A percentile compares a stretch with the other conserved stretches of the same genome.
These are phyloP conservation scores for Pichia californica DNA, from an alignment of 805 yeast genomes.

Conservation along the genomic window DNA sequence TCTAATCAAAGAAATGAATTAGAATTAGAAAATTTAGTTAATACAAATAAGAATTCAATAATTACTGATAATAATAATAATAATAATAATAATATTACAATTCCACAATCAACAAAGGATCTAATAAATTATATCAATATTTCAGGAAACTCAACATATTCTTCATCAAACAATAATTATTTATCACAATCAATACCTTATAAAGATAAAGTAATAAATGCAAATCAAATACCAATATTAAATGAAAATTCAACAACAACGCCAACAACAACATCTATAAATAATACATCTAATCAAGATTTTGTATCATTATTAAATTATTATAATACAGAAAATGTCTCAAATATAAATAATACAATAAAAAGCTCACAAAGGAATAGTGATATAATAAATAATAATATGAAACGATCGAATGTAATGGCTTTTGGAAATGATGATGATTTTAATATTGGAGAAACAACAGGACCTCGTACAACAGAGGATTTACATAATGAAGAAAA, in stretches of 20 bases:
- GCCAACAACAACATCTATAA: too few relatives aligned
- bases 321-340: conserved; percentile 2
- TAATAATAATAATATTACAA: not conserved
- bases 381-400: too few relatives aligned
- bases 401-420: not conserved
- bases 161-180: not conserved
- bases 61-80: too few relatives aligned
- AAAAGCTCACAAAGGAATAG: not conserved
- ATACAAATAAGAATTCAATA: not conserved
- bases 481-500: not conserved
- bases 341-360: not conserved
- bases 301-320: conserved; percentile 9
- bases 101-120: not conserved
- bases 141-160: not conserved
- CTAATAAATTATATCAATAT: conserved; percentile 2
- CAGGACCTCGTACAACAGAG: not conserved
- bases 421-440: conserved; percentile 1
- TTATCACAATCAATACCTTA: not conserved
- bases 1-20: conserved; percentile 1
- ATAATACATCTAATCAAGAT: conserved; percentile 1
- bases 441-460: conserved; percentile 6
- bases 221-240: too few relatives aligned
- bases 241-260: too few relatives aligned
- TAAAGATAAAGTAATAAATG: too few relatives aligned
- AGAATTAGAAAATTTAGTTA: not conserved